These are phyloP conservation scores for Trypanosoma cruzi DNA, from an alignment of 208 protist genomes.

Conservation along the genomic window DNA sequence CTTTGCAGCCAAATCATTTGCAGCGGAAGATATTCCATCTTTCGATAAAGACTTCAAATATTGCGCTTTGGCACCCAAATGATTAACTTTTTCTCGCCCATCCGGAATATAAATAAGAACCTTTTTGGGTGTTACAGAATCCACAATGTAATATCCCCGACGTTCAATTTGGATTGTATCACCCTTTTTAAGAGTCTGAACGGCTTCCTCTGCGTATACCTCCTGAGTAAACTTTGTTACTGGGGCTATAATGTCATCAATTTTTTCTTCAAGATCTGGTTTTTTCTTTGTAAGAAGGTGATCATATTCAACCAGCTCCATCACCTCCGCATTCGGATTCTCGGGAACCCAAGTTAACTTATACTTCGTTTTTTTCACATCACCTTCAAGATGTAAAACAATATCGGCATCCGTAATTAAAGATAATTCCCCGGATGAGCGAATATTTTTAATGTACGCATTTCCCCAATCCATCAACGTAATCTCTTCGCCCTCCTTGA, in stretches of 20 bases:
- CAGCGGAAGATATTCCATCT: conserved; percentile 61
- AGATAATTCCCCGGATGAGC: conserved; percentile 36
- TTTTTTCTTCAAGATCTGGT: conserved; percentile 93
- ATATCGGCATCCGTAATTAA: conserved; percentile 70
- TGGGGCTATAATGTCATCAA: conserved; percentile 94
- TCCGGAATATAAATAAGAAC: conserved; percentile 87
- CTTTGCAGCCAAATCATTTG: conserved; percentile 83
- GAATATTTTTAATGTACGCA: conserved; percentile 85
- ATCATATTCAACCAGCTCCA: conserved; percentile 95
- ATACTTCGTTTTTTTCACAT: conserved; percentile 98
- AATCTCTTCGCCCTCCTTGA: conserved; percentile 96
- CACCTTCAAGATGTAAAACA: conserved; percentile 90
- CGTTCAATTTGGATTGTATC: conserved; percentile 97
- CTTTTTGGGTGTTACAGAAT: conserved; percentile 61
- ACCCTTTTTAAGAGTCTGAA: conserved; percentile 86
- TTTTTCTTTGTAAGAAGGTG: conserved; percentile 97
- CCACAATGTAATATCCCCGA: conserved; percentile 98
- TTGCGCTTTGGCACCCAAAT: conserved; percentile 91
- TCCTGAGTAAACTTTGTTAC: conserved; percentile 83
- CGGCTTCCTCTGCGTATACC: conserved; percentile 88
- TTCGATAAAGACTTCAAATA: conserved; percentile 70
- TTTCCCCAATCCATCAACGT: conserved; percentile 99
- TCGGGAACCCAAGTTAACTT: conserved; percentile 98
- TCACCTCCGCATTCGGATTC: conserved; percentile 57
- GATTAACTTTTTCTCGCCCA: conserved; percentile 91